Evolutionary conservation across 768 basidiomycete species (phyloP), one percentile per base, ranked within the genome.

Genomic region (Termitomyces sp.): DNA sequence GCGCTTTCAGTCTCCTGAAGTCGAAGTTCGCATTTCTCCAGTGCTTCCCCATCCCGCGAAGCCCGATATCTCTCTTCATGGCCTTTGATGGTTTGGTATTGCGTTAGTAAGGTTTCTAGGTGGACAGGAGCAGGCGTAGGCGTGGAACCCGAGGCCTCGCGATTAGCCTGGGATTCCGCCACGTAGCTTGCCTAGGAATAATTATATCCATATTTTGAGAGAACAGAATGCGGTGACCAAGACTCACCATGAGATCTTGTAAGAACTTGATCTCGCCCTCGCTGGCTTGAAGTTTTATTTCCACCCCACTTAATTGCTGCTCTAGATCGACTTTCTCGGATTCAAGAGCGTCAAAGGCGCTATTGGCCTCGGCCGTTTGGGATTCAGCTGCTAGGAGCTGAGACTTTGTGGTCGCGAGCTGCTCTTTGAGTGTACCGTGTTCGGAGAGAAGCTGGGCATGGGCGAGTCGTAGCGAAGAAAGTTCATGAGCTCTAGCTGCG

Each of bases 391-490:
- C 77, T 1, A 66, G 65, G 2, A 76, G 67, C 5, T 73, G 70
- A 2, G 65, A 65, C 45, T 78, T 74, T 4, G 72, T 55, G 8
- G 76, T 77, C 2, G 66, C 59, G 1, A 87, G 68, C 55, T 88
- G 65, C 0, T 87, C 86, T 0, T 67, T 58, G 24, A 77, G 82
- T 0, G 81, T 74, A 1, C 89, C 88, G 32, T 88, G 80, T 36
- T 87, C 82, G 62, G 90, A 87, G 1, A 90, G 77, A 0, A 90
- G 72, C 8, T 75, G 75, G 0, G 86, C 87, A 58, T 91, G 82
- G 0, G 77, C 67, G 0, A 88, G 74, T 2, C 88, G 85, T 5
- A 91, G 77, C 5, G 73, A 68, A 0, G 88, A 77, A 12, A 90
- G 77, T 28, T 72, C 76, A 58, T 85, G 81, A 1, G 84, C 70